These are phyloP conservation scores for Aureobasidium sp. DNA, from an alignment of 2,329 filamentous ascomycete genomes.

Conservation along the genomic window DNA sequence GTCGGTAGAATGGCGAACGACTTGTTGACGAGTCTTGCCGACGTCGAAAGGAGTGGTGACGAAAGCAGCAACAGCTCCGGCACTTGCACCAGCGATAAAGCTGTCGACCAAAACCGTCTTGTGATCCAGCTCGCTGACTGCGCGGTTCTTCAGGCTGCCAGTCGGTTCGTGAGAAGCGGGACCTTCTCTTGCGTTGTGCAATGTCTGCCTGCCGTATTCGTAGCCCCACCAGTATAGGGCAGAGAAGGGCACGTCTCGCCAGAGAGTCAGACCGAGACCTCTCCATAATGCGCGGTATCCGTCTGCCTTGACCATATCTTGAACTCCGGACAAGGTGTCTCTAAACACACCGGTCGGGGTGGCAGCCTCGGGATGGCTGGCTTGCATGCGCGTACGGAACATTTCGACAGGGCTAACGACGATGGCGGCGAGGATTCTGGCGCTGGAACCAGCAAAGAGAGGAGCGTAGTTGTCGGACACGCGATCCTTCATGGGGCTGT, in stretches of 20 bases:
- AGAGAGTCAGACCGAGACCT: conserved; percentile 80
- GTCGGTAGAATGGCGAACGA: conserved; percentile 52
- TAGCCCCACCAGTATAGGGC: conserved; percentile 98
- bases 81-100: conserved; percentile 75
- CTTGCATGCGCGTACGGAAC: conserved; percentile 86
- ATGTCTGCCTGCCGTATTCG: conserved; percentile 63
- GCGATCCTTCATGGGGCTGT: conserved; percentile 57
- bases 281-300: conserved; percentile 84
- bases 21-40: conserved; percentile 89
- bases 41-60: conserved; percentile 95
- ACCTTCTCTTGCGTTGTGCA: conserved; percentile 56
- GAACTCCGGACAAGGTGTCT: conserved; percentile 66
- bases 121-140: conserved; percentile 60
- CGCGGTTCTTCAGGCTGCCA: conserved; percentile 28
- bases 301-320: conserved; percentile 66
- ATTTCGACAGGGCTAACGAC: conserved; percentile 88
- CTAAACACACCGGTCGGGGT: conserved; percentile 60
- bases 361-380: conserved; percentile 40
- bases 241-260: conserved; percentile 95
- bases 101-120: conserved; percentile 75
- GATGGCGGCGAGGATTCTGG: conserved; percentile 70
- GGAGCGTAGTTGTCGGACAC: conserved; percentile 66
- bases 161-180: conserved; percentile 19
- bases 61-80: conserved; percentile 76
- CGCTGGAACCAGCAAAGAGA: conserved; percentile 67